Evolutionary conservation across 2,329 filamentous ascomycete genomes (phyloP).

Genomic region (Claviceps pusilla): DNA sequence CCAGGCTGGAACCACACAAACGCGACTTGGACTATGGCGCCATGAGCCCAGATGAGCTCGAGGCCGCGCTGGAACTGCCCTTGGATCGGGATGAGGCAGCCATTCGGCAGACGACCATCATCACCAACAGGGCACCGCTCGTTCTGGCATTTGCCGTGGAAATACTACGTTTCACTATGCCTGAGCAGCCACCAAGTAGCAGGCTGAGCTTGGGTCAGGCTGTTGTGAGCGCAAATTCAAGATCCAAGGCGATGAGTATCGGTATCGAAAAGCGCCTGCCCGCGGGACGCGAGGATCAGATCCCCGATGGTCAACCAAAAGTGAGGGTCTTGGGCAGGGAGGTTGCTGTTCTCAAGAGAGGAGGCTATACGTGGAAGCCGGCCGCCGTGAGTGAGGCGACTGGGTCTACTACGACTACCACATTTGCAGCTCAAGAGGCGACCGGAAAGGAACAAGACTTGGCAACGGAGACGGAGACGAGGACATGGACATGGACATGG

Average conservation of each 20-base stretch:
- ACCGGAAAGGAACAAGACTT: not conserved
- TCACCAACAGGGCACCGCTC: slow-evolving; percentile 69
- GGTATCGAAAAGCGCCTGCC: slow-evolving; percentile 49
- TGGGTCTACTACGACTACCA: not conserved
- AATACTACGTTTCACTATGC: slow-evolving; percentile 65
- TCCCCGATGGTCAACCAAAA: slow-evolving; percentile 60
- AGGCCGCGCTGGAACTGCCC: slow-evolving; percentile 47
- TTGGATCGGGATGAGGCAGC: slow-evolving; percentile 40
- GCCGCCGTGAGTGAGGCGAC: not conserved
- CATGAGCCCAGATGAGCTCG: slow-evolving; percentile 41
- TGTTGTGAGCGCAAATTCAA: slow-evolving; percentile 67
- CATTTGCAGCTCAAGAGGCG: not conserved
- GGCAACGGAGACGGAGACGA: slow-evolving; percentile 7
- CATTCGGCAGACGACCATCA: slow-evolving; percentile 41
- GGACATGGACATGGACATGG: slow-evolving; percentile 23
- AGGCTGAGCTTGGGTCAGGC: slow-evolving; percentile 70
- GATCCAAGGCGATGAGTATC: slow-evolving; percentile 58
- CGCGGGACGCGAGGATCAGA: slow-evolving; percentile 53
- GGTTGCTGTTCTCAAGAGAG: slow-evolving; percentile 59
- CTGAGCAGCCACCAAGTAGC: slow-evolving; percentile 72
- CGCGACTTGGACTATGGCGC: slow-evolving; percentile 24
- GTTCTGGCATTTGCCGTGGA: slow-evolving; percentile 67
- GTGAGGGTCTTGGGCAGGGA: slow-evolving; percentile 60
- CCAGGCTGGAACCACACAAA: slow-evolving; percentile 19
- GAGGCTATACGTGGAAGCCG: slow-evolving; percentile 44